Percentiles rank a stretch among this genome's conserved stretches.
These are phyloP conservation scores for Drechslerella dactyloides DNA, from an alignment of 2,329 filamentous ascomycete species.

Conservation along the genomic window DNA sequence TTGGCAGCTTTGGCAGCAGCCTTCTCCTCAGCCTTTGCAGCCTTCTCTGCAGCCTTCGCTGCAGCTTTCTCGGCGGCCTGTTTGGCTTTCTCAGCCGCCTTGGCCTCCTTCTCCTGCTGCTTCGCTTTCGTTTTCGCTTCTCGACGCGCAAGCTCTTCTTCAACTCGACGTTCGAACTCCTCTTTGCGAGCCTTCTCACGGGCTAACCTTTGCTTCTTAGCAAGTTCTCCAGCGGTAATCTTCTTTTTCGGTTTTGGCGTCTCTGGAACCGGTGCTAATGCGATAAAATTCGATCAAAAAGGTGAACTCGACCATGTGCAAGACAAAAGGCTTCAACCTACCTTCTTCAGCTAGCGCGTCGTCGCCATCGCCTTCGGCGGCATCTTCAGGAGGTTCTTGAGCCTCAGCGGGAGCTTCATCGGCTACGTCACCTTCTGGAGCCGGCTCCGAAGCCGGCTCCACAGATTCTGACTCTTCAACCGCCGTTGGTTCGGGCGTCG, in stretches of 20 bases:
- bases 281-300: slow-evolving; percentile 3
- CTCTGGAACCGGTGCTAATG: slow-evolving; percentile 5
- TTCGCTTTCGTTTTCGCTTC: slow-evolving; percentile 42
- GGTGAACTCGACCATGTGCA: background rate
- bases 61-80: slow-evolving; percentile 33
- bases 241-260: slow-evolving; percentile 43
- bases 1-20: slow-evolving; percentile 6
- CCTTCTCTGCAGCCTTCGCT: slow-evolving; percentile 28
- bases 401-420: slow-evolving; percentile 27
- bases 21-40: slow-evolving; percentile 15
- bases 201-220: slow-evolving; percentile 33
- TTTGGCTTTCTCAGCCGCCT: slow-evolving; percentile 37
- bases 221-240: slow-evolving; percentile 48
- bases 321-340: background rate
- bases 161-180: slow-evolving; percentile 33
- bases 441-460: slow-evolving; percentile 11
- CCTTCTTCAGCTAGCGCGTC: background rate
- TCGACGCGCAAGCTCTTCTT: slow-evolving; percentile 35
- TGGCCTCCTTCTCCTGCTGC: slow-evolving; percentile 37
- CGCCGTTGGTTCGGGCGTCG: slow-evolving; percentile 19
- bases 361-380: background rate
- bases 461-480: slow-evolving; percentile 28
- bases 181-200: slow-evolving; percentile 22
- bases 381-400: background rate
- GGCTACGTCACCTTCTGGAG: slow-evolving; percentile 14